These are phyloP conservation scores for Naematelia encephala DNA, from an alignment of 768 basidiomycete genomes.

Conservation along the genomic window DNA sequence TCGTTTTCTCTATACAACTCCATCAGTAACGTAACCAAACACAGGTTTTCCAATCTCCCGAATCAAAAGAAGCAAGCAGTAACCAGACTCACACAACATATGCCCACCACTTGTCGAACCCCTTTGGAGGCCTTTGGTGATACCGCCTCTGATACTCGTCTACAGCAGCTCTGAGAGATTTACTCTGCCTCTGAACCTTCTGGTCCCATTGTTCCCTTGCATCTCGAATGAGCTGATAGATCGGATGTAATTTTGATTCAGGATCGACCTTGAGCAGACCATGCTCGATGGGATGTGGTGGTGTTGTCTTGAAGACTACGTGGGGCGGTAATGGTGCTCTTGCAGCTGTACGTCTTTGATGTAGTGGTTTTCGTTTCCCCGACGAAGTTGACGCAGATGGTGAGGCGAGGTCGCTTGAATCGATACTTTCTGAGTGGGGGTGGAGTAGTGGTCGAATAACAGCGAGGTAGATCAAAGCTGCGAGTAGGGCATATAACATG, in stretches of 20 bases:
- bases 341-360: neutral
- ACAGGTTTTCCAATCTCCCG: no score
- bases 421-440: no score
- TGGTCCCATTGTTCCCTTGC: constrained; percentile 39
- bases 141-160: constrained; percentile 42
- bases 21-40: no score
- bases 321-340: neutral
- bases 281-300: constrained; percentile 23
- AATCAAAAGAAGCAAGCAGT: no score
- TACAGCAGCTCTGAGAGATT: constrained; percentile 37
- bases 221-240: constrained; percentile 45
- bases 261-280: constrained; percentile 44
- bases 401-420: no score
- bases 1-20: constrained; percentile 34
- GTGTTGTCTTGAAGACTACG: neutral
- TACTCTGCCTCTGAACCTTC: constrained; percentile 36
- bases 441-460: neutral
- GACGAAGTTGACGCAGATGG: no score
- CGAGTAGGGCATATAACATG: neutral
- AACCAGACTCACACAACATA: constrained; percentile 35
- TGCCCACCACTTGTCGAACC: constrained; percentile 49
- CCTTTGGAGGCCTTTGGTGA: constrained; percentile 35
- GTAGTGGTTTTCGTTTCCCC: neutral
- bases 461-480: neutral
- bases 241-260: constrained; percentile 40